Base-by-base conservation (phyloP, 345 rosid species). In the Erysimum cheiranthoides region DNA sequence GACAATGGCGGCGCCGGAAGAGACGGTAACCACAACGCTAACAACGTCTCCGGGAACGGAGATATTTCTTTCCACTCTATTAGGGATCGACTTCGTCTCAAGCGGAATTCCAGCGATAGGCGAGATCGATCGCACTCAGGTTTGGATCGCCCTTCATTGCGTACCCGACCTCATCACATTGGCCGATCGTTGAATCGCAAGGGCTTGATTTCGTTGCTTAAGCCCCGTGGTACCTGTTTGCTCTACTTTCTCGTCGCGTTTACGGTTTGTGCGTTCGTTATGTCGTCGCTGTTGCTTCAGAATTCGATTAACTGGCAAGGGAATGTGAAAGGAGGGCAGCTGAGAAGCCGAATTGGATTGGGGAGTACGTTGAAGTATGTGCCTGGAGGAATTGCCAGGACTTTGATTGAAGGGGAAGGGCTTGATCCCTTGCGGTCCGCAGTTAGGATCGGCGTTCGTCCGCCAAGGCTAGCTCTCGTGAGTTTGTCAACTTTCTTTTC, bases 381-480 rank as follows among this genome's bases (percentile, higher is more conserved):
- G 8, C 85, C 90, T n/a, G 71, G 76, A 25, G 69, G 62, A 32
- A 45, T 73, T 64, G 77, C 85, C 35, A 75, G 75, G 76, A 62
- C 38, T 43, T 61, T 85, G 1, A 71, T 80, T 13, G 83, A 77
- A 34, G 87, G 87, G 0, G 75, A 73, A 39, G 92, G 93, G 31
- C 88, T 90, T 51, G 88, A 89, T 79, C 77, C 65, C 21, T 61
- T 83, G 65, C 85, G 93, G 40, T 70, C 79, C 36, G 61, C 57
- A 66, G 77, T 73, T 4, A 86, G 93, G 85, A 80, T 90, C 50
- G 97, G 97, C 4, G 73, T 92, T 76, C 95, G 99, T 52, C 76
- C 92, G 17, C 97, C 97, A 0, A 85, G 90, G 68, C 88, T 95
- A 18, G 97, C 93, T 69, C 79, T 90, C 40, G 99, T 95, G 77